Conservation (phyloP, 345 rosid species). For the Noccaea bulbosa region DNA sequence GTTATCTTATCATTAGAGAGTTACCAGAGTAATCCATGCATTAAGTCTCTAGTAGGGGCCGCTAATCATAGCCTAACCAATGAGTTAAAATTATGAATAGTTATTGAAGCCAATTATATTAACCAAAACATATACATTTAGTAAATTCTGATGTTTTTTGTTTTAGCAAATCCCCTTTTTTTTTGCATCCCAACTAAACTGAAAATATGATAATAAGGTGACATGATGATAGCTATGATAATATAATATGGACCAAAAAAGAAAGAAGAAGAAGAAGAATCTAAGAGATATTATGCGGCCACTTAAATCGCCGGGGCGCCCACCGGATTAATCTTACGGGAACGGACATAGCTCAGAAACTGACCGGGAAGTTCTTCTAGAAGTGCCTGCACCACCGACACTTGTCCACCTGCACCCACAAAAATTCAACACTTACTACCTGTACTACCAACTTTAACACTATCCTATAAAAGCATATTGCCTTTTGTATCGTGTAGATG, state of each 20-base stretch:
- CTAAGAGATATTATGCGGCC: background rate
- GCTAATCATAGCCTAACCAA: background rate
- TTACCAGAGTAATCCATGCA: too few species aligned
- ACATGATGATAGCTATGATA: too few species aligned
- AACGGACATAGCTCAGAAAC: conserved; percentile 69
- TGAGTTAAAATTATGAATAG: background rate
- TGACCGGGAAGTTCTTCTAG: conserved; percentile 89
- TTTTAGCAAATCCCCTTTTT: background rate
- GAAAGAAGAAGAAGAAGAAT: background rate
- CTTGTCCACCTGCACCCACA: conserved; percentile 57
- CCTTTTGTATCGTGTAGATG: background rate
- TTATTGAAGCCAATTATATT: background rate
- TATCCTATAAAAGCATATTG: background rate
- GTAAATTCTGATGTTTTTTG: background rate
- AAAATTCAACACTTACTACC: background rate
- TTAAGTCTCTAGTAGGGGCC: too few species aligned
- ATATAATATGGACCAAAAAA: background rate
- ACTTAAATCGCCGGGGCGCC: conserved; percentile 28
- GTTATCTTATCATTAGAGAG: too few species aligned
- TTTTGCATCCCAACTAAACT: background rate
- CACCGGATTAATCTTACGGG: conserved; percentile 60
- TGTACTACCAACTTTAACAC: background rate
- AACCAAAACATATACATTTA: background rate
- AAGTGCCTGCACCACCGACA: conserved; percentile 76
- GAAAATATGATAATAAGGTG: background rate